Base-by-base conservation (phyloP, 371 early-diverging fungal genomes). In the Blakeslea trispora region DNA sequence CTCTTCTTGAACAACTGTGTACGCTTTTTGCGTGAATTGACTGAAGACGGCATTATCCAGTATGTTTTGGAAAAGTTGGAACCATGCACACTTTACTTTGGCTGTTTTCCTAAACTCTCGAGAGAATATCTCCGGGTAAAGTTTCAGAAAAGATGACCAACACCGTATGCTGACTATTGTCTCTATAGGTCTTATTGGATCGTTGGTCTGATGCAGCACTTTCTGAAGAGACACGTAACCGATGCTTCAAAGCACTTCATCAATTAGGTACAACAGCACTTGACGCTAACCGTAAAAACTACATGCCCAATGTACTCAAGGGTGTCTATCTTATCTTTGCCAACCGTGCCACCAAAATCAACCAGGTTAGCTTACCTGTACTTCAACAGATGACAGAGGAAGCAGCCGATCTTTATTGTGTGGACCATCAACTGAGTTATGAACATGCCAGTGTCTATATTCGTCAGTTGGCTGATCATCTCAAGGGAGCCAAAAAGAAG, bases 391-490 rank as follows among this genome's bases (percentile, higher is more conserved):
- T 96, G 94, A 67, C 83, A 50, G 88, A 88, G 69, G 94, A 91
- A 69, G 88, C 88, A 31, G 91, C 90, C n/a, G 93, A 95, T 50
- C 68, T 95, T 15, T 89, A 87, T 59, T 89, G 90, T 0, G 55
- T 88, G 32, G 86, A 93, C 60, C 73, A 82, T 13, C 81, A 81
- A 21, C 66, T 84, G 28, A 86, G 91, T 34, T 91, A 92, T 74
- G 91, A 93, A 59, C 91, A 90, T 61, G 95, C 88, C 10, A 91
- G 92, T 60, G 82, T 89, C n/a, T 93, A 91, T 68, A 81, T 97
- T 35, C 85, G 95, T 23, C 95, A 95, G 63, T 77, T 96, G 43
- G 93, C 95, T 0, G 89, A 92, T 56, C 89, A 89, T 63, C 73
- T 97, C 53, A 87, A 96, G 48, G 84, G 85, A 55, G 91, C 96